Base-by-base conservation (phyloP, 2,329 filamentous ascomycete species). In the Akanthomyces dipterigenus region DNA sequence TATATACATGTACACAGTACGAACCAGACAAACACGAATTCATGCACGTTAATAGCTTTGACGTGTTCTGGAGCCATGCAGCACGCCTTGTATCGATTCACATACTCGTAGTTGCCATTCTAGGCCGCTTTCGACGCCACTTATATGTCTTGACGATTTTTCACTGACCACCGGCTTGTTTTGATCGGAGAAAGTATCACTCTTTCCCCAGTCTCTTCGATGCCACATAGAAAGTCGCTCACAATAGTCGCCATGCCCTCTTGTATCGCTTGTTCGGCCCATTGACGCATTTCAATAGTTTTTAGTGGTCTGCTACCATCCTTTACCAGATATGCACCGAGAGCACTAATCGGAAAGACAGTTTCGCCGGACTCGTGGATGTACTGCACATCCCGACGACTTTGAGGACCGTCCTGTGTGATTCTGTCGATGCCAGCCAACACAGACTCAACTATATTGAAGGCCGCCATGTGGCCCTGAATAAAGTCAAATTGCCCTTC, bases 401-500 rank as follows among this genome's bases (percentile, higher is more conserved):
- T 31, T 28, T 9, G 5, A 9, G 6, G 3, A 16, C 26, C 24
- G 6, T 31, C 26, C n/a, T 11, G 14, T 4, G 24, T 26, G n/a
- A 16, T 18, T 9, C 8, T 1, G 16, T 7, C 16, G 9, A 31
- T 28, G 6, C 16, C 7, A n/a, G 20, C 5, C 7, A 49, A 7
- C 16, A 49, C 2, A 1, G 46, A 49, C 7, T 49, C 12, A 16
- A 49, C 46, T n/a, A 49, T 31, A 8, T 49, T 49, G 26, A 26
- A 49, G 4, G 46, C 46, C 6, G 18, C 26, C 7, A 31, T 11
- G 7, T 28, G 14, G 7, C 46, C 46, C 5, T 16, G 24, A n/a
- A 49, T 28, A 18, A 60, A 20, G 45, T 60, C 56, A 22, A 60
- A 53, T 16, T 60, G 16, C 31, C 56, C 46, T 31, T 42, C n/a